Evolutionary conservation across 805 yeast genomes (phyloP).

Genomic region (Starmerella floricola): DNA sequence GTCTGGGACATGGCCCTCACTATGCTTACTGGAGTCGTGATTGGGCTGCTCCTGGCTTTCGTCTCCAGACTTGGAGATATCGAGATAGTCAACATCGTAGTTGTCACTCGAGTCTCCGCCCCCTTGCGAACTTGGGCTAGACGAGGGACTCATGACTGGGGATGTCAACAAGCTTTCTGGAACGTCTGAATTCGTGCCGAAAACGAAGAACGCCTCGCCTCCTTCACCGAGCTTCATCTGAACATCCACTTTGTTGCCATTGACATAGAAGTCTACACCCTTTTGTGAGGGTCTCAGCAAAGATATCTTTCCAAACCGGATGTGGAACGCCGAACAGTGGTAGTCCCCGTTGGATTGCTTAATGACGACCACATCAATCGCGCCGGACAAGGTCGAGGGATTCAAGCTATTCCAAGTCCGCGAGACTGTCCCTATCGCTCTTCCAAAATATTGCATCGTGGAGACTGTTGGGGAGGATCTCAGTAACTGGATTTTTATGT

Average conservation of each 20-base stretch:
- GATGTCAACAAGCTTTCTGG: constrained; percentile 74
- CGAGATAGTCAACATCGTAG: constrained; percentile 23
- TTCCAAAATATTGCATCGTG: constrained; percentile 90
- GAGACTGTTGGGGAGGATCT: neutral
- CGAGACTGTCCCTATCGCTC: constrained; percentile 88
- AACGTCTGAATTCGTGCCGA: constrained; percentile 63
- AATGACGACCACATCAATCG: constrained; percentile 89
- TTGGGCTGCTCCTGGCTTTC: neutral
- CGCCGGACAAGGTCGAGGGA: constrained; percentile 93
- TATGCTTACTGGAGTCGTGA: neutral
- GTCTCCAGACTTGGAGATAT: constrained; percentile 7
- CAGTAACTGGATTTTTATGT: no score
- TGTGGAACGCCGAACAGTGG: constrained; percentile 92
- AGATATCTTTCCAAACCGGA: constrained; percentile 89
- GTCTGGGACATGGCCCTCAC: neutral
- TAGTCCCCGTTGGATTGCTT: constrained; percentile 73
- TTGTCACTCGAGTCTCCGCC: constrained; percentile 18
- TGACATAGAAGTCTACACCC: constrained; percentile 78
- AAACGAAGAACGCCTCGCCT: constrained; percentile 95
- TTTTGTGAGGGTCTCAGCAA: constrained; percentile 88
- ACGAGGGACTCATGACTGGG: constrained; percentile 66
- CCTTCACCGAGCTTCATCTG: constrained; percentile 97
- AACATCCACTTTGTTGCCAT: constrained; percentile 64
- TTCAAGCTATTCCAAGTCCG: constrained; percentile 95
- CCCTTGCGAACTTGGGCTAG: constrained; percentile 28